These are phyloP conservation scores for Silene latifolia DNA, from an alignment of 148 eudicot species.

Conservation along the genomic window DNA sequence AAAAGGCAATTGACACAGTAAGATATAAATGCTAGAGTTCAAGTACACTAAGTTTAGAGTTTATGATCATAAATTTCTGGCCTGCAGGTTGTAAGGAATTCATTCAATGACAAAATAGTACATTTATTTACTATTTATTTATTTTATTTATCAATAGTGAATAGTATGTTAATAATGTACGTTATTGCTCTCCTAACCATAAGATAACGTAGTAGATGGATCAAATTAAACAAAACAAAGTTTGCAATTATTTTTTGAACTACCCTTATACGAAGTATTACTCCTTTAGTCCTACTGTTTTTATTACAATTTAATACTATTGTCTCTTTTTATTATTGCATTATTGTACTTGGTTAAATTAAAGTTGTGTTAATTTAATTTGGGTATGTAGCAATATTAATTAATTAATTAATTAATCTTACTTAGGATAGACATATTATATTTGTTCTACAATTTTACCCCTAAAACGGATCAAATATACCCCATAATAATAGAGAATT, in stretches of 20 bases:
- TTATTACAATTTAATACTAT: constrained; percentile 1
- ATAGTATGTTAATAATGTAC: background rate
- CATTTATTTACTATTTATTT: constrained; percentile 14
- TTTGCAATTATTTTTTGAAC: background rate
- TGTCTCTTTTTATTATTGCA: background rate
- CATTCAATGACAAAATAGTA: constrained; percentile 20
- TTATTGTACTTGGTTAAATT: constrained; percentile 6
- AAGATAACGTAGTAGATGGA: constrained; percentile 12
- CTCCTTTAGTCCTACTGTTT: constrained; percentile 12
- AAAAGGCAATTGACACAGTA: constrained; percentile 17
- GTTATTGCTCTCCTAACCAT: constrained; percentile 1
- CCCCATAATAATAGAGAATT: no score
- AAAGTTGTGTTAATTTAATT: background rate
- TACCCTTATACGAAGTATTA: constrained; percentile 7
- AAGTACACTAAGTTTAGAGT: constrained; percentile 29
- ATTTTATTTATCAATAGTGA: background rate
- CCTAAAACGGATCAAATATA: no score
- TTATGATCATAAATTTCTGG: constrained; percentile 22
- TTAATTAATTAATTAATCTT: no score
- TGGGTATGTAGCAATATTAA: no score
- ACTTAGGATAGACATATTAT: no score
- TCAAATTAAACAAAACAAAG: constrained; percentile 8
- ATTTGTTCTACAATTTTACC: no score
- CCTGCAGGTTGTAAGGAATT: constrained; percentile 19
- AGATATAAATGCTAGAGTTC: constrained; percentile 9